phyloP scores from a whole-genome alignment of 2,329 filamentous ascomycete species.

The Trichoderma hamatum region DNA sequence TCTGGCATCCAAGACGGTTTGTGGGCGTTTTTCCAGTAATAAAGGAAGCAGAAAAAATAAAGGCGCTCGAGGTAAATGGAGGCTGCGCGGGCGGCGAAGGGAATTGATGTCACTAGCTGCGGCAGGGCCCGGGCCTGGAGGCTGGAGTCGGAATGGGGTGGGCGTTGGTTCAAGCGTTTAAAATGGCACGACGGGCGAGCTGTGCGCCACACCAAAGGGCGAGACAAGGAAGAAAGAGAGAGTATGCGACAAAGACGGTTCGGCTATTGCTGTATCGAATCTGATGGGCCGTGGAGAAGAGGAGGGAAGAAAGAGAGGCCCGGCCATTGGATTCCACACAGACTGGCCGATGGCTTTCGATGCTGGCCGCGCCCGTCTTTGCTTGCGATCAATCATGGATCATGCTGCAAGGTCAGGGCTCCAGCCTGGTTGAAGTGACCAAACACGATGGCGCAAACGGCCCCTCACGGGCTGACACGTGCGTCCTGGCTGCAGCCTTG shows the following conservation, averaged over 20 bases:
- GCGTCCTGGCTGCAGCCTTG: slow-evolving; percentile 32
- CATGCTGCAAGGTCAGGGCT: slow-evolving; percentile 20
- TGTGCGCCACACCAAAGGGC: slow-evolving; percentile 8
- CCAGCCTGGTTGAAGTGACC: slow-evolving; percentile 18
- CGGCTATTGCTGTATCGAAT: not conserved
- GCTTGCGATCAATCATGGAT: not conserved
- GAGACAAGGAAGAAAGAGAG: not conserved
- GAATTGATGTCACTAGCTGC: slow-evolving; percentile 25
- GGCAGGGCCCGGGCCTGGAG: slow-evolving; percentile 22
- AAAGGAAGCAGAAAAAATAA: not conserved
- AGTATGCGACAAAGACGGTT: not conserved
- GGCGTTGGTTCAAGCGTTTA: not conserved
- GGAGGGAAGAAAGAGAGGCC: not conserved
- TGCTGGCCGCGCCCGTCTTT: not conserved
- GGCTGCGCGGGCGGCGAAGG: slow-evolving; percentile 15
- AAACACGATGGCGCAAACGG: slow-evolving; percentile 24
- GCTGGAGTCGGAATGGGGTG: slow-evolving; percentile 5
- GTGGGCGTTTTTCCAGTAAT: not conserved
- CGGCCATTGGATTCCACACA: too few relatives aligned
- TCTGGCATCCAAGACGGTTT: slow-evolving; percentile 23
- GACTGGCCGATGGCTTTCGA: slow-evolving; percentile 1
- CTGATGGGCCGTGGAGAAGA: not conserved
- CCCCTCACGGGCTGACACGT: slow-evolving; percentile 41
- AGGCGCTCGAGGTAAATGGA: slow-evolving; percentile 1
- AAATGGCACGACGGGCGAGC: not conserved